Evolutionary conservation across 805 yeast genomes (phyloP).

Genomic region (Myxozyma melibiosi): DNA sequence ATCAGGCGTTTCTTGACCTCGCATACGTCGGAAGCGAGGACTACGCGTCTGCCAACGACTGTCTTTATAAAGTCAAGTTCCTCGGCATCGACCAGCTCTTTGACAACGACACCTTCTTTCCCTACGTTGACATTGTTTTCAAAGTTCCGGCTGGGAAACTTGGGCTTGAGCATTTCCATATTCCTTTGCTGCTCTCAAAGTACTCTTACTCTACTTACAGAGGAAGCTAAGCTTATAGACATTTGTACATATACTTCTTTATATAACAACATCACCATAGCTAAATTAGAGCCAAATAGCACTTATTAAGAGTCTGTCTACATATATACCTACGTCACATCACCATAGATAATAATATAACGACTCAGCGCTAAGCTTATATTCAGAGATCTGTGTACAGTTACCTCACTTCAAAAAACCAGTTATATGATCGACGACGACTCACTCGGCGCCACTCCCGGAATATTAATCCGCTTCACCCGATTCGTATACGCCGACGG

Average conservation of each 20-base stretch:
- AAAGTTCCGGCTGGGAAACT: slow-evolving; percentile 55
- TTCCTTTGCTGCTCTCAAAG: slow-evolving; percentile 81
- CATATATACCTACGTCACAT: too few relatives aligned
- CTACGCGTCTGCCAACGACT: not conserved
- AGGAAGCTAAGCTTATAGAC: slow-evolving; percentile 55
- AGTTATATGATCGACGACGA: slow-evolving; percentile 9
- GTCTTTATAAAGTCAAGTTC: slow-evolving; percentile 65
- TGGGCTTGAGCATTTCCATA: slow-evolving; percentile 76
- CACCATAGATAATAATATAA: not conserved
- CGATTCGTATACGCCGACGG: slow-evolving; percentile 82
- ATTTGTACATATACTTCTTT: not conserved
- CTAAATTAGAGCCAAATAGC: too few relatives aligned
- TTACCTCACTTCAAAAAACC: too few relatives aligned
- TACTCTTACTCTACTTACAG: slow-evolving; percentile 90
- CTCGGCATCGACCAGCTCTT: slow-evolving; percentile 69
- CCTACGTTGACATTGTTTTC: slow-evolving; percentile 80
- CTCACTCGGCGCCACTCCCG: slow-evolving; percentile 17
- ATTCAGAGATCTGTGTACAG: too few relatives aligned
- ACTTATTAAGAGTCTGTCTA: too few relatives aligned
- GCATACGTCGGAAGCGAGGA: slow-evolving; percentile 28
- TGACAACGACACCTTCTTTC: slow-evolving; percentile 68
- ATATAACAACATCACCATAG: not conserved
- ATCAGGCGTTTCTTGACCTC: slow-evolving; percentile 46
- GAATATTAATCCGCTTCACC: slow-evolving; percentile 53
- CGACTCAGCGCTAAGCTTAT: not conserved